phyloP scores from a whole-genome alignment of 495 filamentous ascomycete genomes.

The Neurospora sp. region DNA sequence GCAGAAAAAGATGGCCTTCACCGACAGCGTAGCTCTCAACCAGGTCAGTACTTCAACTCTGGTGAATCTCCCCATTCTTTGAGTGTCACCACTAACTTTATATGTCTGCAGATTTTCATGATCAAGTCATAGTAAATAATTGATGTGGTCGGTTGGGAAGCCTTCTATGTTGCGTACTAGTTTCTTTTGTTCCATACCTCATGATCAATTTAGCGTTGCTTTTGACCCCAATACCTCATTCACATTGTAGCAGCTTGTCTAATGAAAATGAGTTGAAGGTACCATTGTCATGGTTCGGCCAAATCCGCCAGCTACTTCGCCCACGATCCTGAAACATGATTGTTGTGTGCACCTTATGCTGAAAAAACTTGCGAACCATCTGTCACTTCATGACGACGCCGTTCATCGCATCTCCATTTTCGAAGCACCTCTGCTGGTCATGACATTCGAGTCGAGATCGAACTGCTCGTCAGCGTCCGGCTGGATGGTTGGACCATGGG shows the following conservation, averaged over 20 bases:
- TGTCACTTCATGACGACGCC: neutral
- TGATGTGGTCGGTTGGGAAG: neutral
- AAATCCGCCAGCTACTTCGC: neutral
- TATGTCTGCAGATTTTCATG: slow-evolving; percentile 59
- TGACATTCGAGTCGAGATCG: neutral
- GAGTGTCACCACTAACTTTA: neutral
- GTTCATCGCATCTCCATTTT: neutral
- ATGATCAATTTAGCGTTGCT: neutral
- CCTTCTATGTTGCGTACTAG: neutral
- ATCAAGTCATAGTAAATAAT: slow-evolving; percentile 39
- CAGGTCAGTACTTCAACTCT: slow-evolving; percentile 44
- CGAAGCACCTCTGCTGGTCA: neutral
- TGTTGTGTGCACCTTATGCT: neutral
- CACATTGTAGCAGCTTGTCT: neutral
- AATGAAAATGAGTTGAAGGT: neutral
- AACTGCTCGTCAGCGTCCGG: neutral
- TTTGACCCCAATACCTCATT: neutral
- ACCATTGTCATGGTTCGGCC: neutral
- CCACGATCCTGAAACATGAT: neutral
- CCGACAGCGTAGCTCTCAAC: slow-evolving; percentile 63
- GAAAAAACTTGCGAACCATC: neutral
- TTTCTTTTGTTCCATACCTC: neutral
- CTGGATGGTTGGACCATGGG: neutral
- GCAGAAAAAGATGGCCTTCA: slow-evolving; percentile 64
- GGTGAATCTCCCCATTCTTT: neutral